Base-by-base conservation (phyloP, 164 flowering plant species). In the Chimonanthus praecox region DNA sequence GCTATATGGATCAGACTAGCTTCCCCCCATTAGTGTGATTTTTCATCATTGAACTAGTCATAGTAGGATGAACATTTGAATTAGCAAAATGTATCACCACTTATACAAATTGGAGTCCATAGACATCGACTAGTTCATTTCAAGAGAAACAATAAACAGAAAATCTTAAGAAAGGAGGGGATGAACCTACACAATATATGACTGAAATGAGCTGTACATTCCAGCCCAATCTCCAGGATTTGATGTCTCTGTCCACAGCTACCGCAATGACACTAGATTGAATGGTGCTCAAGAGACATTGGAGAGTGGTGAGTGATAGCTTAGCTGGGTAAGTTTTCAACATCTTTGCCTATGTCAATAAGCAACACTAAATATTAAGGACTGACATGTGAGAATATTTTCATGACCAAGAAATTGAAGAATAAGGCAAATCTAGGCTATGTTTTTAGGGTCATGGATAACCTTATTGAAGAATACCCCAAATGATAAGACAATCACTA, bases 161-260 rank as follows among this genome's bases (percentile, higher is more conserved):
- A 54, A n/a, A 54, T 54, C 33, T 33, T 11, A 54, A 54, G n/a
- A 75, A 8, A n/a, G 47, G 11, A 46, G 46, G 20, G 44, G 15
- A 62, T 44, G 49, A 58, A 20, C 49, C 54, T 83, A 83, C 85
- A 49, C 75, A 74, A 21, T 83, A 83, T 5, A 49, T 21, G n/a
- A 81, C 70, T 3, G 80, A 63, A 49, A 81, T 50, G 0, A 80
- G 75, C 67, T 70, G 71, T 46, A 83, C 8, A 47, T 83, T 66
- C 80, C 79, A 83, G 1, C 79, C 83, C 68, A 83, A 44, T 61
- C 74, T 81, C 85, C 85, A 83, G 15, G 80, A 67, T 46, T 49
- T 15, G n/a, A n/a, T 72, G 33, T 81, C 74, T 68, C 82, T 70
- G 45, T 80, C 77, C 5, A 81, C 61, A 47, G 71, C 77, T 8